Conservation (phyloP, 2,329 filamentous ascomycete genomes). For the Fusarium sororula region DNA sequence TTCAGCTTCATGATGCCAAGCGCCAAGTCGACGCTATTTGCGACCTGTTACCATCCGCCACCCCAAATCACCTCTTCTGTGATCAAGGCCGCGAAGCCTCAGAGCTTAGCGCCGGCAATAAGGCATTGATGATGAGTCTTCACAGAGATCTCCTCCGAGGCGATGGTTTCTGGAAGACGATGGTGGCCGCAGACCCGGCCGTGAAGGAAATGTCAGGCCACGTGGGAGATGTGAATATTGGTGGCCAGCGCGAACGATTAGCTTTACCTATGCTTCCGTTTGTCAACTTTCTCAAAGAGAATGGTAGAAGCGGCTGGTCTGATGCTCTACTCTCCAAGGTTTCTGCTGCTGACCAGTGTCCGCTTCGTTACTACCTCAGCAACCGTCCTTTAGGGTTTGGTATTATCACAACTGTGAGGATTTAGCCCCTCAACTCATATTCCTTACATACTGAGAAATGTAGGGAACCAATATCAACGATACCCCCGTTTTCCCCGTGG, state of each 20-base stretch:
- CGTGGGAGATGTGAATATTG: accelerated
- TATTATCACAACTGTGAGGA: neutral
- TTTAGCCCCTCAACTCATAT: no score
- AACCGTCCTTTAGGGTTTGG: neutral
- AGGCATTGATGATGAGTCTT: neutral
- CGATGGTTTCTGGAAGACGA: neutral
- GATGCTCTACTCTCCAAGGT: neutral
- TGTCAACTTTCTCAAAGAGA: neutral
- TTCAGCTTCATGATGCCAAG: neutral
- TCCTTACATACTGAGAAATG: neutral
- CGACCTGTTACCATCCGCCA: accelerated
- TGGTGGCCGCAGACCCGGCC: neutral
- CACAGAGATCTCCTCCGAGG: neutral
- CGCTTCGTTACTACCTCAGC: neutral
- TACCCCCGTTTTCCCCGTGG: no score
- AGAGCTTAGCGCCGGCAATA: accelerated
- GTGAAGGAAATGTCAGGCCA: accelerated
- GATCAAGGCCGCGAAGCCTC: accelerated
- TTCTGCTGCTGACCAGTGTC: neutral
- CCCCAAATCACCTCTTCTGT: neutral
- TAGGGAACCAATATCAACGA: neutral
- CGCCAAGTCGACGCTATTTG: neutral
- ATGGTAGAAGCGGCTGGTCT: neutral
- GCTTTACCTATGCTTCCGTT: neutral
- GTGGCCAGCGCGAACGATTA: accelerated